Evolutionary conservation across 495 filamentous ascomycete genomes (phyloP).

Genomic region (Patellaria atrata): DNA sequence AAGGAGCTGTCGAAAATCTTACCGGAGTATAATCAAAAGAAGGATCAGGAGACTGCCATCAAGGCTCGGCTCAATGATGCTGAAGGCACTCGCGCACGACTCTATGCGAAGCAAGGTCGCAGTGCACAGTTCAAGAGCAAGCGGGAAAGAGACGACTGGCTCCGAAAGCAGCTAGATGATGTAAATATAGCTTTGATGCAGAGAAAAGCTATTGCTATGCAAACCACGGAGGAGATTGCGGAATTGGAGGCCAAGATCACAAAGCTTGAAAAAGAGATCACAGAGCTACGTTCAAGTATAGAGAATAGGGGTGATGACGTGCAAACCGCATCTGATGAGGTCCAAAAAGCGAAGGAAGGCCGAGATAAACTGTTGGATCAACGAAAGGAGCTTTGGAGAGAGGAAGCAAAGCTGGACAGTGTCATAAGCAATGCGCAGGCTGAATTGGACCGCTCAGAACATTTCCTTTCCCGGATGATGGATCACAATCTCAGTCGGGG

Average conservation of each 20-base stretch:
- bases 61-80: slow-evolving; percentile 58
- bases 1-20: slow-evolving; percentile 53
- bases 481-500: slow-evolving; percentile 74
- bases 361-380: slow-evolving; percentile 72
- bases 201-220: slow-evolving; percentile 67
- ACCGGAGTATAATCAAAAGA: slow-evolving; percentile 60
- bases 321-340: slow-evolving; percentile 51
- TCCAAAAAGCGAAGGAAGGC: slow-evolving; percentile 66
- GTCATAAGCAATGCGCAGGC: slow-evolving; percentile 56
- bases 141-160: slow-evolving; percentile 69
- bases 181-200: slow-evolving; percentile 56
- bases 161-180: slow-evolving; percentile 70
- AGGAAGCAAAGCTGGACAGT: slow-evolving; percentile 73
- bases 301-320: slow-evolving; percentile 65
- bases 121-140: slow-evolving; percentile 78
- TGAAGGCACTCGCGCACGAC: slow-evolving; percentile 57
- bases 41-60: slow-evolving; percentile 54
- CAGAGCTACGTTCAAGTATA: slow-evolving; percentile 52
- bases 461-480: slow-evolving; percentile 68
- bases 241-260: slow-evolving; percentile 56
- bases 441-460: slow-evolving; percentile 63
- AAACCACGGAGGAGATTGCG: slow-evolving; percentile 74
- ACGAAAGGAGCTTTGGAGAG: slow-evolving; percentile 77
- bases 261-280: slow-evolving; percentile 56
- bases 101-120: slow-evolving; percentile 92